Evolutionary conservation across 371 early-diverging fungal species (phyloP).

Genomic region (Mortierella sp.): DNA sequence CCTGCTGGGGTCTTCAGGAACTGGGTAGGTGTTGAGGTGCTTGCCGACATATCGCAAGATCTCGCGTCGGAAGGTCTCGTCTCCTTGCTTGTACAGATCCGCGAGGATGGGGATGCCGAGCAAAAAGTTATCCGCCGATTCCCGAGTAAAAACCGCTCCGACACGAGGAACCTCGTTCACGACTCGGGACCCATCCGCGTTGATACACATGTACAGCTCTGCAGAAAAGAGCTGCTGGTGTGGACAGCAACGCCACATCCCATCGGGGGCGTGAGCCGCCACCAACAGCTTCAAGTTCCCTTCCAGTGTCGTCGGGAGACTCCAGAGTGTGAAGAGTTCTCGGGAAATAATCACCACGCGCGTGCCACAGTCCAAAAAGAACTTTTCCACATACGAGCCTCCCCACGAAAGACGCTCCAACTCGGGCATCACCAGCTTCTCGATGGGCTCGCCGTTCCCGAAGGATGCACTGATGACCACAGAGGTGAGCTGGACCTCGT

Average conservation of each 20-base stretch:
- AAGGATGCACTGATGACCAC: neutral
- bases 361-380: slow-evolving; percentile 1
- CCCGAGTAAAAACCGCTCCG: neutral
- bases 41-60: neutral
- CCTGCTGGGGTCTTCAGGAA: neutral
- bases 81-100: neutral
- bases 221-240: neutral
- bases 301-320: neutral
- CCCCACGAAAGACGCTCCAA: neutral
- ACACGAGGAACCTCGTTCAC: neutral
- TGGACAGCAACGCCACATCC: neutral
- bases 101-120: neutral
- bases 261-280: neutral
- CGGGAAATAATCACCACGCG: neutral
- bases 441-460: neutral
- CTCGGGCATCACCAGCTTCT: neutral
- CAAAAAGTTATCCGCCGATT: neutral
- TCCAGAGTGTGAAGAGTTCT: neutral
- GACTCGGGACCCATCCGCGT: neutral
- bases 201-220: neutral
- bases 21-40: neutral
- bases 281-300: neutral
- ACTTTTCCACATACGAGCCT: neutral
- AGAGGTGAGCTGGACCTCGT: neutral
- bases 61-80: neutral